phyloP scores from a whole-genome alignment of 768 basidiomycete species.

The Pisolithus orientalis region DNA sequence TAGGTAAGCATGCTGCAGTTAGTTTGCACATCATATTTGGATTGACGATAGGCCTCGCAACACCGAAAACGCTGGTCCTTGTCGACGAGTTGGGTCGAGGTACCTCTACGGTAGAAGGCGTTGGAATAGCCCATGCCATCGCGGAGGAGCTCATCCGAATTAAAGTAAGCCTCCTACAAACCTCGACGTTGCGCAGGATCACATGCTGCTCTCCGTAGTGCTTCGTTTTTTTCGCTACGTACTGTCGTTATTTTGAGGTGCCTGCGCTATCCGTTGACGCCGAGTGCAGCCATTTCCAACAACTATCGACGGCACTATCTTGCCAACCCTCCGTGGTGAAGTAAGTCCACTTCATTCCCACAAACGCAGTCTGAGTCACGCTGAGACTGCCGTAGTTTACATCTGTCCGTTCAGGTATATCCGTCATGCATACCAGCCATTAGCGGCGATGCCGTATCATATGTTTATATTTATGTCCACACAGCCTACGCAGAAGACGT shows the following conservation, averaged over 20 bases:
- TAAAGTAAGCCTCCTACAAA: slow-evolving; percentile 43
- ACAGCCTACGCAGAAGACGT: slow-evolving; percentile 46
- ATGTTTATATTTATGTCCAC: neutral
- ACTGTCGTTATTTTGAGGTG: slow-evolving; percentile 11
- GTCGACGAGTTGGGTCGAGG: slow-evolving; percentile 94
- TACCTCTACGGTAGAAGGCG: slow-evolving; percentile 76
- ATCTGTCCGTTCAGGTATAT: slow-evolving; percentile 72
- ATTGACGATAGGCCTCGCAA: slow-evolving; percentile 52
- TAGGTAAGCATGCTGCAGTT: slow-evolving; percentile 40
- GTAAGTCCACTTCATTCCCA: slow-evolving; percentile 36
- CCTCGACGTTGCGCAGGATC: neutral
- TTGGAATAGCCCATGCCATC: slow-evolving; percentile 81
- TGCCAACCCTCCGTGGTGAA: slow-evolving; percentile 74
- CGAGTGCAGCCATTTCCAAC: slow-evolving; percentile 62
- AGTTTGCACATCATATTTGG: neutral
- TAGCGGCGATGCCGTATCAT: neutral
- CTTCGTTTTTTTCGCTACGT: slow-evolving; percentile 92
- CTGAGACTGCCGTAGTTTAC: slow-evolving; percentile 45
- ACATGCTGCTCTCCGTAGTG: slow-evolving; percentile 37
- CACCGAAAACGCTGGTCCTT: slow-evolving; percentile 64
- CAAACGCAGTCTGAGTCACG: neutral
- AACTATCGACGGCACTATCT: slow-evolving; percentile 71
- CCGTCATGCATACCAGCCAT: neutral
- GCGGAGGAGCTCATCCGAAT: slow-evolving; percentile 67
- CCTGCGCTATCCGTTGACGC: slow-evolving; percentile 1